Conservation (phyloP, 805 yeast species). For the Yamadazyma endophytica region DNA sequence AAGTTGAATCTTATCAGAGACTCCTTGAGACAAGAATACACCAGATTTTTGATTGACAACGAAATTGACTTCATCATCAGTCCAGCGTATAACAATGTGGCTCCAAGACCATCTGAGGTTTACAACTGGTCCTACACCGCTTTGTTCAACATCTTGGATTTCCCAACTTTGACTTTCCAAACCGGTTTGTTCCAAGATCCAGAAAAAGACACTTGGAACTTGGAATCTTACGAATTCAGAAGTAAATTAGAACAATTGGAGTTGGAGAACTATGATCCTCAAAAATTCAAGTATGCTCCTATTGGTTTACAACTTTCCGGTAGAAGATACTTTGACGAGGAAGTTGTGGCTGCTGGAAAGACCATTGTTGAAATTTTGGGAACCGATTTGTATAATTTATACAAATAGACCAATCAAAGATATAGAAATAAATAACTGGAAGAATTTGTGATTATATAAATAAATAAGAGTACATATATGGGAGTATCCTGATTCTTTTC, state of each 20-base stretch:
- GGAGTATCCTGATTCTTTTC: too few relatives aligned
- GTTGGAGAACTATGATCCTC: slow-evolving; percentile 44
- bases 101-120: slow-evolving; percentile 61
- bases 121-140: slow-evolving; percentile 81
- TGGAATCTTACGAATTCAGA: slow-evolving; percentile 37
- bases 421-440: too few relatives aligned
- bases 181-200: slow-evolving; percentile 61
- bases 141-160: slow-evolving; percentile 67
- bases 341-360: slow-evolving; percentile 47
- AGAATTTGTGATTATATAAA: too few relatives aligned
- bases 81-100: slow-evolving; percentile 66
- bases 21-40: slow-evolving; percentile 52
- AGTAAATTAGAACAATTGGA: slow-evolving; percentile 47
- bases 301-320: slow-evolving; percentile 51
- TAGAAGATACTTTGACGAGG: slow-evolving; percentile 55
- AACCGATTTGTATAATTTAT: slow-evolving; percentile 17
- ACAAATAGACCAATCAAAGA: not conserved
- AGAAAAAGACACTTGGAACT: slow-evolving; percentile 45
- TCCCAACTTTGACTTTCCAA: slow-evolving; percentile 64
- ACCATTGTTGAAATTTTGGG: slow-evolving; percentile 34
- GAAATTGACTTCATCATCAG: slow-evolving; percentile 63
- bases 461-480: too few relatives aligned
- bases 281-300: slow-evolving; percentile 48
- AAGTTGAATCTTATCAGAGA: slow-evolving; percentile 55
- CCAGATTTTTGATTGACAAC: slow-evolving; percentile 47